Base-by-base conservation (phyloP, 176 grass and related monocot genomes). In the Tillandsia leiboldiana region DNA sequence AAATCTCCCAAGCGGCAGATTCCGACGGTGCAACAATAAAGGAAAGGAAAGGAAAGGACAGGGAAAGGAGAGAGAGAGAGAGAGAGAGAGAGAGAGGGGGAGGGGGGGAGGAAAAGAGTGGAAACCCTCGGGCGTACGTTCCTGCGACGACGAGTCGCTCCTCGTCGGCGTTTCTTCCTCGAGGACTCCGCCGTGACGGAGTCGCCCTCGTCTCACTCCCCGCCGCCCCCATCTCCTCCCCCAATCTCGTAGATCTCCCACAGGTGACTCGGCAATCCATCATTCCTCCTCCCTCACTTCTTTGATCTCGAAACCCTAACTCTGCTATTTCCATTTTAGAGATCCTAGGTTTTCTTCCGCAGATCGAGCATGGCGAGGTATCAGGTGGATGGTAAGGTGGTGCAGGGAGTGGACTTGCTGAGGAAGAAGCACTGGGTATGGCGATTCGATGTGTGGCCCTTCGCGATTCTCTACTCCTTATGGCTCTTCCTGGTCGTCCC, bases 401-500 rank as follows among this genome's bases (percentile, higher is more conserved):
- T 99, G 84, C 79, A 99, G 65, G 84, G 82, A 53, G 84, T 90
- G 74, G 94, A 99, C 82, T 75, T 99, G 77, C 77, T 93, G 76
- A 69, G 78, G 72, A 86, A 77, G 28, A 82, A 90, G 20, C 70
- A 93, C 87, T 90, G 89, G 94, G 62, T 84, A 29, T 89, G 82
- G 84, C 94, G 94, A 62, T 51, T 99, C 17, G 89, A 99, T 71
- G 76, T 92, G 57, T 93, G 94, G 94, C 94, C 94, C 65, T 99
- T 99, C 82, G 82, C 88, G 72, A 76, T 70, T 22, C 80, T 93
- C 14, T 99, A 99, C 48, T 58, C 72, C 23, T 65, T 93, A 68
- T 99, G 94, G 94, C 77, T 93, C 72, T 69, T 87, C 65, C 72
- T 83, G 17, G 86, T 80, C 63, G 84, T 87, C 58, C 94, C 94